These are phyloP conservation scores for Periconia sp. DNA, from an alignment of 2,329 filamentous ascomycete genomes.

Conservation along the genomic window DNA sequence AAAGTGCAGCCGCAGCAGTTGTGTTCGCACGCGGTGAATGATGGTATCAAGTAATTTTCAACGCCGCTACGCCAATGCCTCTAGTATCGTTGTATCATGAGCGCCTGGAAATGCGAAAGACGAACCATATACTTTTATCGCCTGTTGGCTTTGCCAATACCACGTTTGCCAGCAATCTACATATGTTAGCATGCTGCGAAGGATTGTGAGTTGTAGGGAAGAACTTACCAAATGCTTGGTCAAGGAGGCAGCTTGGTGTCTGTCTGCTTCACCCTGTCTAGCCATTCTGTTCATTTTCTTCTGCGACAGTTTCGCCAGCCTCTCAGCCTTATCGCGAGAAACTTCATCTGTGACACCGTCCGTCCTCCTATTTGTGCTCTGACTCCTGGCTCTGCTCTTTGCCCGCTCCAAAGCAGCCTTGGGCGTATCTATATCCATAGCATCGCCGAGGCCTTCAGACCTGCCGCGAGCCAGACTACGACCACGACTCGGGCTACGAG, in stretches of 20 bases:
- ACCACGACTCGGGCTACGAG: constrained; percentile 73
- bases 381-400: constrained; percentile 72
- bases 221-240: constrained; percentile 87
- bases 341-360: constrained; percentile 76
- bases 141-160: constrained; percentile 85
- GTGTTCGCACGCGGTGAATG: constrained; percentile 3
- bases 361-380: constrained; percentile 71
- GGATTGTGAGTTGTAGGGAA: not conserved
- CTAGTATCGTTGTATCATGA: too few species aligned
- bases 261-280: constrained; percentile 93
- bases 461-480: constrained; percentile 71
- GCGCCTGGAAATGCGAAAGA: too few species aligned
- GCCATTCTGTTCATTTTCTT: constrained; percentile 99
- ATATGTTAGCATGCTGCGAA: constrained; percentile 17
- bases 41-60: constrained; percentile 6
- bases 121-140: constrained; percentile 29
- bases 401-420: constrained; percentile 59
- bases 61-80: constrained; percentile 4
- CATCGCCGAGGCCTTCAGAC: constrained; percentile 59
- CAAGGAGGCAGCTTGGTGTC: constrained; percentile 80
- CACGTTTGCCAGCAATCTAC: constrained; percentile 87
- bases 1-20: too few species aligned
- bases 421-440: constrained; percentile 70
- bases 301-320: constrained; percentile 86
- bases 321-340: constrained; percentile 79